phyloP scores from a whole-genome alignment of 345 rosid genomes.

The Citrus inodora region DNA sequence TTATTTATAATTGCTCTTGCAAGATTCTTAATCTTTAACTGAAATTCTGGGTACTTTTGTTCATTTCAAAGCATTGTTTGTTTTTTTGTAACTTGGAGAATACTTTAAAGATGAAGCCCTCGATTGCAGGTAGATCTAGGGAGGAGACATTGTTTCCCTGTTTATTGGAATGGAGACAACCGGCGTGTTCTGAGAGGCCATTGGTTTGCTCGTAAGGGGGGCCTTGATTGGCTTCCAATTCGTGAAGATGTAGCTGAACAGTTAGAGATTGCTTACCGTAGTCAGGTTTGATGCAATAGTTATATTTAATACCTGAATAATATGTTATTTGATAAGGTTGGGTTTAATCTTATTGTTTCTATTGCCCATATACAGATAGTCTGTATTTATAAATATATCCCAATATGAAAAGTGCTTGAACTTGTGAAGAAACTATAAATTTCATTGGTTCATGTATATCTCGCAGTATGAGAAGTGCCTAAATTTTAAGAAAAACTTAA shows the following conservation, averaged over 20 bases:
- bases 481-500: no score
- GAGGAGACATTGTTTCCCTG: constrained; percentile 84
- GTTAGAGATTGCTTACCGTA: constrained; percentile 75
- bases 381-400: neutral
- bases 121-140: constrained; percentile 74
- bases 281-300: constrained; percentile 47
- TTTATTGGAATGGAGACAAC: constrained; percentile 95
- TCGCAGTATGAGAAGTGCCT: neutral
- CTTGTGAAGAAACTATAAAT: neutral
- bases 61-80: neutral
- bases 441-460: neutral
- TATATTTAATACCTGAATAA: neutral
- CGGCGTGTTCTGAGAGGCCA: constrained; percentile 96
- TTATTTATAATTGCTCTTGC: neutral
- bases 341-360: neutral
- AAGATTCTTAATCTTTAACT: neutral
- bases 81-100: neutral
- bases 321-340: neutral
- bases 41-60: neutral
- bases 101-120: constrained; percentile 18
- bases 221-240: constrained; percentile 90
- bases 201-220: constrained; percentile 96
- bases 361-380: neutral
- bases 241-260: constrained; percentile 93
- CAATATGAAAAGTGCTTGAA: neutral